Base-by-base conservation (phyloP, 1,284 basidiomycete species). In the Apiotrichum gamsii region DNA sequence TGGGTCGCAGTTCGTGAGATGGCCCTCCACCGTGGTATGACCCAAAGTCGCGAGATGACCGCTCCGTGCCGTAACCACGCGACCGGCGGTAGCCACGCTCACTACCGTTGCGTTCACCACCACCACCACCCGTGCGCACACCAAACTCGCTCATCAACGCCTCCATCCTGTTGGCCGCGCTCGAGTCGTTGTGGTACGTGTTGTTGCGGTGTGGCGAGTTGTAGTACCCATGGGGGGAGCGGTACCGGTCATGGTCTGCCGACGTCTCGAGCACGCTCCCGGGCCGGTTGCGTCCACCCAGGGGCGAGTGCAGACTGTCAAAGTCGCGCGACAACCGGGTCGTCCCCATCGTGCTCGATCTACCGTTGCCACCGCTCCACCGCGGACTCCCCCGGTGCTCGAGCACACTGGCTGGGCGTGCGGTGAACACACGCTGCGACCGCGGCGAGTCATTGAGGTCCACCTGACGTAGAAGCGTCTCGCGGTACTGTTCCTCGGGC, bases 1-100 rank as follows among this genome's bases (percentile, higher is more conserved):
- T 59, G 2, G 67, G 67, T 4, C 55, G 52, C n/a, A 66, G 36
- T 5, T 42, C 40, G n/a, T 21, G 25, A 6, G 25, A 11, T 28
- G 25, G 6, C 8, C 25, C 25, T 6, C 25, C 25, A 11, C 25
- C 25, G 25, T 28, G 25, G 25, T 28, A 28, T 28, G 25, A 28
- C 25, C 25, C 25, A 28, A 28, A 28, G 25, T 29, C 31, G 30
- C 40, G 41, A 28, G 36, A 9, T 24, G 29, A 9, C 30, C 29
- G 14, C 31, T 14, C 8, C 39, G 39, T 3, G 25, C 13, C 3
- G 40, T 16, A 32, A 45, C 32, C 20, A 39, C 36, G 36, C 25
- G 18, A 36, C 3, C 43, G 10, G 16, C 34, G 33, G 13, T 35
- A 35, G 25, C 35, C 19, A 3, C 24, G 23, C 18, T 19, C 38